Base-by-base conservation (phyloP, 345 rosid species). In the Anastatica hierochuntica region DNA sequence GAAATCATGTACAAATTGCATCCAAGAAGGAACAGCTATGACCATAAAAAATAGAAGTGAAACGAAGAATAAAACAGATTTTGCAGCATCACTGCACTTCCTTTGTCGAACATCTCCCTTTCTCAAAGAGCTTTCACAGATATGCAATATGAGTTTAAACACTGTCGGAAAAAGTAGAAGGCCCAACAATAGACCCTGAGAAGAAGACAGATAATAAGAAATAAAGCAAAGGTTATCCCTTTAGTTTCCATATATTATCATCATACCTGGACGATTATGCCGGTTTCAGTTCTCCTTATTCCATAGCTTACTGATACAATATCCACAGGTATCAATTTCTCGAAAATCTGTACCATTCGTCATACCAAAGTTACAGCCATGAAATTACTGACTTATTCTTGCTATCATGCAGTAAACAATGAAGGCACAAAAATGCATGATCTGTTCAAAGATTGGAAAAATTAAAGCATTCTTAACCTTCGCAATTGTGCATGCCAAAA, bases 131-230 rank as follows among this genome's bases (percentile, higher is more conserved):
- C 8, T 13, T 48, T 63, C 61, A 63, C 72, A 73, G 27, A 63
- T 19, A 44, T 15, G 72, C 19, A 81, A 62, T 65, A 76, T 14
- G 53, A 61, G 70, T 64, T 73, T 92, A 67, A 83, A 77, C 35
- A 83, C 31, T 20, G 72, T 46, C 10, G 95, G 85, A 56, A 84
- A 78, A 43, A 88, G 71, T 55, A 92, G 74, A 74, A 92, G 90
- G 14, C 95, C 88, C 56, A 92, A 71, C 54, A 85, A 74, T 56
- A 85, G 43, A 14, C 97, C 95, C 97, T 88, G 80, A 68, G 68
- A 45, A 52, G 41, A 11, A 33, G 33, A 36, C 5, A 51, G 4
- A 20, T 6, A 21, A 12, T 31, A 51, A 43, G 35, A 36, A 35
- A 64, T 26, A 44, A 23, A 45, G 42, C 66, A 16, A 43, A 27